phyloP scores from a whole-genome alignment of 2,329 filamentous ascomycete species.

The Stemphylium lycopersici region DNA sequence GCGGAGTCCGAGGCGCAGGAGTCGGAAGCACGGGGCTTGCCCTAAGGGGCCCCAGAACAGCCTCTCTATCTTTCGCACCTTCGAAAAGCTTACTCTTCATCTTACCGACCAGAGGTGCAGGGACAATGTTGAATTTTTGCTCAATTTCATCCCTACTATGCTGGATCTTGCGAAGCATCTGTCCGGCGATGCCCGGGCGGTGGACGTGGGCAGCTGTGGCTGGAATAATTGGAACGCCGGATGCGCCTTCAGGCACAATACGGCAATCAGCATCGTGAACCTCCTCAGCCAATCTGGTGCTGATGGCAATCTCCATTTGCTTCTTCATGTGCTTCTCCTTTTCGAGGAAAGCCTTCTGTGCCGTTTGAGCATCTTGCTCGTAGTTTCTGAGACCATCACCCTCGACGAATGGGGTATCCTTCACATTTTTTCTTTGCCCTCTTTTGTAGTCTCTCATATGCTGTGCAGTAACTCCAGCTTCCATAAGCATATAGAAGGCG shows the following conservation, averaged over 20 bases:
- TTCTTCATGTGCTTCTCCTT: conserved; percentile 28
- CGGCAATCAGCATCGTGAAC: conserved; percentile 26
- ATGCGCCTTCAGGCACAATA: conserved; percentile 9
- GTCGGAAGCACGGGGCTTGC: background rate
- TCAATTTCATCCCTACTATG: background rate
- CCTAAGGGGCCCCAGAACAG: background rate
- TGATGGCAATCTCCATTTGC: conserved; percentile 36
- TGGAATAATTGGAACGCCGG: conserved; percentile 35
- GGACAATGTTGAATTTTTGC: conserved; percentile 25
- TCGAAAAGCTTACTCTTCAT: conserved; percentile 31
- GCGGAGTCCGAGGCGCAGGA: background rate
- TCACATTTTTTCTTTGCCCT: conserved; percentile 27
- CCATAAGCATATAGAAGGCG: conserved; percentile 38
- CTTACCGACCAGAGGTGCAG: conserved; percentile 23
- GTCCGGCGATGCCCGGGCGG: conserved; percentile 10
- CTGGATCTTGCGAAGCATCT: conserved; percentile 16
- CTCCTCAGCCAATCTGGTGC: conserved; percentile 31
- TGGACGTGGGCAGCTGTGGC: conserved; percentile 19
- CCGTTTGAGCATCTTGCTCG: conserved; percentile 29
- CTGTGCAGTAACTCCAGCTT: conserved; percentile 35
- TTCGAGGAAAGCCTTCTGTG: conserved; percentile 21
- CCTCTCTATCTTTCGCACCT: conserved; percentile 11
- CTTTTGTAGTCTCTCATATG: conserved; percentile 40
- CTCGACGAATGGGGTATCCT: conserved; percentile 27
- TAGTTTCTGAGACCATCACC: conserved; percentile 33